Conservation (phyloP, 495 filamentous ascomycete genomes). For the Staphylotrichum longicolle region DNA sequence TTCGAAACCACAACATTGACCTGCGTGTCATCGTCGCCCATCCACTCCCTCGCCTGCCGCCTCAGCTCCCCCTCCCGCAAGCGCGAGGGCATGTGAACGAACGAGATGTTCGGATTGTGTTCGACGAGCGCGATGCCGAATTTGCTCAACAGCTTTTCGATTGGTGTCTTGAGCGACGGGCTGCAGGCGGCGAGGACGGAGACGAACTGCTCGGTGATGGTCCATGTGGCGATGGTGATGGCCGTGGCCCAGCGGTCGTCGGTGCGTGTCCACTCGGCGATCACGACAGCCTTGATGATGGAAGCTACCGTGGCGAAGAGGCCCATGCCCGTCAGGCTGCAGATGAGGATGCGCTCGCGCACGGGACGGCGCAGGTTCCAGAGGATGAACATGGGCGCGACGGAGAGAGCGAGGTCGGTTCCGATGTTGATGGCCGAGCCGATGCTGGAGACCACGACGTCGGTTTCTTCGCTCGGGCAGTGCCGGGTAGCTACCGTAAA, state of each 20-base stretch:
- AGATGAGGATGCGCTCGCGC: slow-evolving; percentile 27
- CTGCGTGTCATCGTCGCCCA: background rate
- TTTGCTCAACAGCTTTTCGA: slow-evolving; percentile 19
- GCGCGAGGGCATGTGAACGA: slow-evolving; percentile 13
- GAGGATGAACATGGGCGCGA: slow-evolving; percentile 24
- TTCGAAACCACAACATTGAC: background rate
- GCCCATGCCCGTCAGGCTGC: slow-evolving; percentile 26
- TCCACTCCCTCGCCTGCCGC: slow-evolving; percentile 8
- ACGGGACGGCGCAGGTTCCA: slow-evolving; percentile 23
- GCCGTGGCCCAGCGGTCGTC: slow-evolving; percentile 19
- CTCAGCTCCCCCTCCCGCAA: background rate
- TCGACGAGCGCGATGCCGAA: slow-evolving; percentile 18
- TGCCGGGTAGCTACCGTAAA: background rate
- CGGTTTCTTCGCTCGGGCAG: slow-evolving; percentile 11
- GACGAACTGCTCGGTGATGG: slow-evolving; percentile 25
- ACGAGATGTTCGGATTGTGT: slow-evolving; percentile 18
- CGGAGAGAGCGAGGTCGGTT: slow-evolving; percentile 23
- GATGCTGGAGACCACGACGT: slow-evolving; percentile 17
- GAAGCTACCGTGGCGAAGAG: slow-evolving; percentile 23
- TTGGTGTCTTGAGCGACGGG: slow-evolving; percentile 26
- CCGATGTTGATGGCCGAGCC: slow-evolving; percentile 23
- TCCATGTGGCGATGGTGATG: slow-evolving; percentile 24
- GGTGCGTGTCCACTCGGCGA: slow-evolving; percentile 6
- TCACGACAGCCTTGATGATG: slow-evolving; percentile 22
- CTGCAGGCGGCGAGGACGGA: slow-evolving; percentile 26